These are phyloP conservation scores for Grammothele lineata DNA, from an alignment of 768 basidiomycete genomes.

Conservation along the genomic window DNA sequence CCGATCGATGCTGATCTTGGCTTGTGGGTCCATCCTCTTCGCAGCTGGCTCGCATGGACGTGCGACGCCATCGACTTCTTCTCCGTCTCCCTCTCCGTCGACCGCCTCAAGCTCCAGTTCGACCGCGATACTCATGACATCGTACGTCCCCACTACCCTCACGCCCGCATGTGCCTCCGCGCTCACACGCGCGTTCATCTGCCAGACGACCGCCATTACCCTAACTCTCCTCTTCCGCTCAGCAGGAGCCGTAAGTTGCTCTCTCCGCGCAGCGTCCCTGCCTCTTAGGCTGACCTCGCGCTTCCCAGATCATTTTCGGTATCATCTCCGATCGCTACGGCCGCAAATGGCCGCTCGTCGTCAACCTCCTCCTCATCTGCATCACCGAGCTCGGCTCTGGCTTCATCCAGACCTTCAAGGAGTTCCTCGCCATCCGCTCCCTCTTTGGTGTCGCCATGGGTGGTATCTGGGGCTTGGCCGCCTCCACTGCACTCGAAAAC, in stretches of 20 bases:
- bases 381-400: conserved; percentile 75
- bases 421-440: conserved; percentile 80
- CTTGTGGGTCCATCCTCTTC: conserved; percentile 1
- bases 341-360: conserved; percentile 88
- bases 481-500: conserved; percentile 84
- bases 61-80: conserved; percentile 88
- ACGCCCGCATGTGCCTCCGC: neutral
- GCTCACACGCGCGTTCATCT: neutral
- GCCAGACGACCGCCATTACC: conserved; percentile 76
- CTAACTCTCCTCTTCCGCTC: conserved; percentile 91
- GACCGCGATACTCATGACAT: conserved; percentile 37
- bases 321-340: conserved; percentile 86
- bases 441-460: conserved; percentile 90
- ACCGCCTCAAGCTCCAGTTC: conserved; percentile 46
- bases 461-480: conserved; percentile 82
- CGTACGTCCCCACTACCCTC: conserved; percentile 25
- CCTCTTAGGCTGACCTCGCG: too few relatives aligned
- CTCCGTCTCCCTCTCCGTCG: conserved; percentile 60
- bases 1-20: conserved; percentile 1
- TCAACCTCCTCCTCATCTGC: conserved; percentile 67
- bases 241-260: conserved; percentile 52
- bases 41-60: conserved; percentile 81
- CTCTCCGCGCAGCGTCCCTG: too few relatives aligned
- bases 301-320: conserved; percentile 61
- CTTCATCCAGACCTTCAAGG: conserved; percentile 69